Evolutionary conservation across 1,284 basidiomycete species (phyloP).

Genomic region (Fomitopsis schrenkii): DNA sequence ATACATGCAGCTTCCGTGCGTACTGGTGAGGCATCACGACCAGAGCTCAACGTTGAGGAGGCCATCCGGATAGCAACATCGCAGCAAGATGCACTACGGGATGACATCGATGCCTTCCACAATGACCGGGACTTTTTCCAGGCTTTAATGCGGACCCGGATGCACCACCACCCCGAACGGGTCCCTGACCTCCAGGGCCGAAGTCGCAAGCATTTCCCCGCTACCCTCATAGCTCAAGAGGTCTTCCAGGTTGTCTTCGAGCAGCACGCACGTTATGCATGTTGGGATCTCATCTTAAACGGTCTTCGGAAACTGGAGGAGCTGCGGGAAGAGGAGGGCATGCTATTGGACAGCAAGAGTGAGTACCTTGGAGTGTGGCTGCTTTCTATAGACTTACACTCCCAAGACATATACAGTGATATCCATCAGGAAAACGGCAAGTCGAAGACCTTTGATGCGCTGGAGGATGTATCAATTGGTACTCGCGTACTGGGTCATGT

Average conservation of each 20-base stretch:
- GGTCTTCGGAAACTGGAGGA: background rate
- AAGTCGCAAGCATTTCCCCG: background rate
- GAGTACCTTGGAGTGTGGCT: background rate
- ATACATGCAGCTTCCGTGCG: background rate
- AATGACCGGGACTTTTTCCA: background rate
- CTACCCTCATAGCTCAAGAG: background rate
- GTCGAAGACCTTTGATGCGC: background rate
- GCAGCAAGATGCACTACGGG: background rate
- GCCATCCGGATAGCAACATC: conserved; percentile 1
- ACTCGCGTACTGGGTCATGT: background rate
- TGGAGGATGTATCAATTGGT: background rate
- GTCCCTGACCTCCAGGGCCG: background rate
- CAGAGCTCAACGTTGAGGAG: background rate
- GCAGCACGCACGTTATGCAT: background rate
- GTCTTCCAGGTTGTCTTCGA: background rate
- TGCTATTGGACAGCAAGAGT: background rate
- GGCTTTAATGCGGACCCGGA: background rate
- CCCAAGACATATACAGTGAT: background rate
- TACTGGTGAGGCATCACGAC: background rate
- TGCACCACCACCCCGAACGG: background rate
- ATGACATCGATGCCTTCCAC: background rate
- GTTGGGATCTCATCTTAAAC: background rate
- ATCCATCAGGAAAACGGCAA: background rate
- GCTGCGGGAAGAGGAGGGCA: background rate
- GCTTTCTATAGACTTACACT: background rate